Evolutionary conservation across 2,329 filamentous ascomycete species (phyloP), one percentile per base, ranked within the genome.

Genomic region (Cladobotryum protrusum): DNA sequence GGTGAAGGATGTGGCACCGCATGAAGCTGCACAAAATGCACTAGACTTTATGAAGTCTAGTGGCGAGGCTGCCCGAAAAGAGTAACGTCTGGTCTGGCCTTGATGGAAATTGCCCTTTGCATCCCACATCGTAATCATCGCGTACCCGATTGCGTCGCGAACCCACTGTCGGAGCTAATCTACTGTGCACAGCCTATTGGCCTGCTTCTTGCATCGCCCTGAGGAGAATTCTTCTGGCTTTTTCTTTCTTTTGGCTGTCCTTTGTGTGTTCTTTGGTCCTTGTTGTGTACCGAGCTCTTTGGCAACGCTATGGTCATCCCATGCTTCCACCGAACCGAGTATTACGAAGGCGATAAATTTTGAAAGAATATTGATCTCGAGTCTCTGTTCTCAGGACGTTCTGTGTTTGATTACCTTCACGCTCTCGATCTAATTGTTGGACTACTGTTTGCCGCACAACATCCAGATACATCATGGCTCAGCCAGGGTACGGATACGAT

Each of bases 401-500:
- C 24, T 29, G 6, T 9, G 6, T 29, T 29, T 29, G 24, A 29
- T 4, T 29, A 29, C 4, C 6, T 8, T 29, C 24, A 29, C 24
- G 24, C 24, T 29, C 24, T 8, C 24, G 24, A 29, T 29, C 7
- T 29, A 29, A 4, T 8, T 29, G 24, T 29, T 29, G 24, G 24
- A 29, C 24, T 29, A 29, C 6, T 29, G 6, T 29, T 29, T 29
- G 6, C 24, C 24, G 11, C 24, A 29, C 24, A 8, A 17, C 37
- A 41, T 19, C 13, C n/a, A 19, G 15, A 19, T 8, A 11, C 17
- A 60, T 44, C 15, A 68, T 68, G 66, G 66, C 54, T 46, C 57
- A 62, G 41, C 57, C 62, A 43, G 56, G 60, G 12, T 60, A 58
- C 52, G 60, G 61, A 36, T 59, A 60, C 45, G 59, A 54, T 48